Percentiles rank a stretch among this genome's conserved stretches.
These are phyloP conservation scores for Helicostylum pulchrum DNA, from an alignment of 192 early-diverging fungal species.

Conservation along the genomic window DNA sequence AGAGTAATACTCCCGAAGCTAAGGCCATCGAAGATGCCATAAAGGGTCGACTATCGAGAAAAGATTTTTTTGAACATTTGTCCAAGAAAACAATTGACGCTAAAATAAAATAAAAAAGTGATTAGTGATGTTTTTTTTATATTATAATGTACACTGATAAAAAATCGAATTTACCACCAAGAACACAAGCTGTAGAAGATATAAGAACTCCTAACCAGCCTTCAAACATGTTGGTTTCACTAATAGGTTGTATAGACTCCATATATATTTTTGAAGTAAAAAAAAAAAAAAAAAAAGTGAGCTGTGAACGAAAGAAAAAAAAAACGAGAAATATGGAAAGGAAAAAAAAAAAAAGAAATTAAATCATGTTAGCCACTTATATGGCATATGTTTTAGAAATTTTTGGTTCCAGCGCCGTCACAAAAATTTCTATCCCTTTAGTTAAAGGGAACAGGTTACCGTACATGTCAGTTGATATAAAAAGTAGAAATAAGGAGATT, in stretches of 20 bases:
- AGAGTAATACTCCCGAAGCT: constrained; percentile 30
- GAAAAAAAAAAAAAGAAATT: background rate
- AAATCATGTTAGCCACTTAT: too few species aligned
- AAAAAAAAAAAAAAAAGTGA: background rate
- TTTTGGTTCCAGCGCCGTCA: too few species aligned
- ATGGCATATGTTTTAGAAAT: too few species aligned
- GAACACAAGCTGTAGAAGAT: constrained; percentile 30
- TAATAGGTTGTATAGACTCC: background rate
- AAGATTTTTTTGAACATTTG: constrained; percentile 13
- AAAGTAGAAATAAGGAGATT: too few species aligned
- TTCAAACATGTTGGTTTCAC: background rate
- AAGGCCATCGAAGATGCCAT: constrained; percentile 27
- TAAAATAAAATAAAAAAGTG: background rate
- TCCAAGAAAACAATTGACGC: constrained; percentile 37
- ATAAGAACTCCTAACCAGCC: constrained; percentile 30
- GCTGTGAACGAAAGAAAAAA: constrained; percentile 3
- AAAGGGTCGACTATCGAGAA: constrained; percentile 17
- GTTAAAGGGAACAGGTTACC: too few species aligned
- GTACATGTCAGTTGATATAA: too few species aligned
- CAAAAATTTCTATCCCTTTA: constrained; percentile 4
- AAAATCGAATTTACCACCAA: constrained; percentile 17
- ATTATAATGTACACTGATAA: too few species aligned
- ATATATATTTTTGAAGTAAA: background rate
- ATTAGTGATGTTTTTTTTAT: background rate
- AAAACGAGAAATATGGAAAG: background rate